phyloP scores from a whole-genome alignment of 169 alveolate species.

The Eimeria tenella region DNA sequence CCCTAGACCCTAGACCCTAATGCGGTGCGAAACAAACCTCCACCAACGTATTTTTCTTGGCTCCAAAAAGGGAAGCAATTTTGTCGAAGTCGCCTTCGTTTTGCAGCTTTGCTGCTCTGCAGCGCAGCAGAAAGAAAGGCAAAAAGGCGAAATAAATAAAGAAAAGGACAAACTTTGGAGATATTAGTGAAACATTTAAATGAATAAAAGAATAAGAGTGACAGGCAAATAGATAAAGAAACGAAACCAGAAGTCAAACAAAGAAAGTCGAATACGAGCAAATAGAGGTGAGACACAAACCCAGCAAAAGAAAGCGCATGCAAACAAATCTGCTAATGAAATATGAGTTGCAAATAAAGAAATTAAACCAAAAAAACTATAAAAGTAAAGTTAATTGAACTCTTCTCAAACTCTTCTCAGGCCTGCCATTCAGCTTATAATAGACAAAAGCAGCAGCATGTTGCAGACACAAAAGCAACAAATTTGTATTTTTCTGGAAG shows the following conservation, averaged over 20 bases:
- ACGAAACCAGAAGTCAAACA: background rate
- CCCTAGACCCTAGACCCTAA: too few relatives aligned
- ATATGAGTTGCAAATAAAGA: too few relatives aligned
- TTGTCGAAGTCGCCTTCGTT: slow-evolving; percentile 42
- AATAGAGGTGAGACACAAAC: too few relatives aligned
- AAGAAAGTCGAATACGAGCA: too few relatives aligned
- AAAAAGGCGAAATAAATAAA: background rate
- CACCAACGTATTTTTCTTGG: background rate
- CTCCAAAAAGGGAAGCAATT: slow-evolving; percentile 36
- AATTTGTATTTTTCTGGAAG: background rate
- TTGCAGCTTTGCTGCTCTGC: slow-evolving; percentile 33
- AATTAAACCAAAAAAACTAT: background rate
- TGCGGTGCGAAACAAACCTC: background rate
- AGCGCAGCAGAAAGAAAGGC: too few relatives aligned
- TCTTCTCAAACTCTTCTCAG: too few relatives aligned
- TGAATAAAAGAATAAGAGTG: too few relatives aligned
- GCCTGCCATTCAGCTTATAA: background rate
- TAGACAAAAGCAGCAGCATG: background rate
- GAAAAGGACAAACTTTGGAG: background rate
- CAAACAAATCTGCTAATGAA: background rate
- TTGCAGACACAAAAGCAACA: background rate
- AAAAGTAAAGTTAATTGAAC: background rate
- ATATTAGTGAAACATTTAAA: too few relatives aligned
- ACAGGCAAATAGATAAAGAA: background rate
- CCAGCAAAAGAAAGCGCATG: background rate